A percentile compares a stretch with the other conserved stretches of the same genome.
These are phyloP conservation scores for Botryotinia calthae DNA, from an alignment of 2,329 filamentous ascomycete genomes.

Conservation along the genomic window DNA sequence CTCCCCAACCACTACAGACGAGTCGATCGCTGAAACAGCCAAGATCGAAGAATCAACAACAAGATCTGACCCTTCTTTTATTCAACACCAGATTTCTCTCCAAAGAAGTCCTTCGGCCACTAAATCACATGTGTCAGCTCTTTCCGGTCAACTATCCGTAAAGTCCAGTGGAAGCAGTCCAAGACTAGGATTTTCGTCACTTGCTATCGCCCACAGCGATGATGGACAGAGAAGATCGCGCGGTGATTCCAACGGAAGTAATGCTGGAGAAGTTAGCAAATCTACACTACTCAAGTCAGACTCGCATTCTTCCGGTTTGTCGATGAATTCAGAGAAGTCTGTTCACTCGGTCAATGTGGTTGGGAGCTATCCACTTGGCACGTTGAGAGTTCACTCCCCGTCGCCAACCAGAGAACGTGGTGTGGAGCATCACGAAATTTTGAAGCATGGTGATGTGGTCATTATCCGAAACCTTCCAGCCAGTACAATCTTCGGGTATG, in stretches of 20 bases:
- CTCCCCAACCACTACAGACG: slow-evolving; percentile 23
- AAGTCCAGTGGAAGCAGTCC: slow-evolving; percentile 28
- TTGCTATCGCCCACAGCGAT: slow-evolving; percentile 20
- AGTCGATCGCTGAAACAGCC: slow-evolving; percentile 19
- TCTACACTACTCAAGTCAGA: slow-evolving; percentile 31
- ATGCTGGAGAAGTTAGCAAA: slow-evolving; percentile 22
- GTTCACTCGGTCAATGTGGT: slow-evolving; percentile 38
- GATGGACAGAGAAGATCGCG: slow-evolving; percentile 22
- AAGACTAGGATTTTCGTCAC: slow-evolving; percentile 16
- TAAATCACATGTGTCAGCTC: slow-evolving; percentile 26
- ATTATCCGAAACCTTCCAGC: slow-evolving; percentile 51
- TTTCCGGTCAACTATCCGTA: slow-evolving; percentile 30
- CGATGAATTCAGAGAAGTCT: slow-evolving; percentile 31
- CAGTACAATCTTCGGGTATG: slow-evolving; percentile 36
- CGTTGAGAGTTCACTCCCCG: slow-evolving; percentile 42
- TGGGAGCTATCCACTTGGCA: slow-evolving; percentile 44
- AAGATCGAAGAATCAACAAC: slow-evolving; percentile 8
- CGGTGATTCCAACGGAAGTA: slow-evolving; percentile 23
- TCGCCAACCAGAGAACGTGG: slow-evolving; percentile 27
- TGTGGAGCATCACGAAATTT: slow-evolving; percentile 26
- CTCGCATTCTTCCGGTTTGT: slow-evolving; percentile 26
- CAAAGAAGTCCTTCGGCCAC: slow-evolving; percentile 32
- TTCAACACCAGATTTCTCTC: slow-evolving; percentile 33
- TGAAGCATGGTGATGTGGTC: slow-evolving; percentile 48
- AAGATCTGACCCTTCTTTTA: slow-evolving; percentile 28